Percentiles rank a stretch among this genome's conserved stretches.
Conservation (phyloP, 108 stramenopile genomes). For the Seminavis robusta region DNA sequence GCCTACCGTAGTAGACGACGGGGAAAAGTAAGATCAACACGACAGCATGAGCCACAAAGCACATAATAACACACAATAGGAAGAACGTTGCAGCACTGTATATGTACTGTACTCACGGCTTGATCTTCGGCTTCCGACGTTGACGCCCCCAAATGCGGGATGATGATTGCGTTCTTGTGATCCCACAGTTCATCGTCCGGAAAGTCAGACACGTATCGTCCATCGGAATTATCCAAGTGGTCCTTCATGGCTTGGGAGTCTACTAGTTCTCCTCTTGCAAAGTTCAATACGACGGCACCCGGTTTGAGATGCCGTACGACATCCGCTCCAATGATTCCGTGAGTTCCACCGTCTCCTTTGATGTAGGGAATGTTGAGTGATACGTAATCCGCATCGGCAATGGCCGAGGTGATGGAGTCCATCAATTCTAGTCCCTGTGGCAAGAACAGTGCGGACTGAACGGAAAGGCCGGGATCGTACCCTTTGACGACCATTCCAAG, state of each 20-base stretch:
- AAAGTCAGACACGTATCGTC: conserved; percentile 63
- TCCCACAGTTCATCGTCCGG: conserved; percentile 54
- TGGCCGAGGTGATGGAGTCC: conserved; percentile 55
- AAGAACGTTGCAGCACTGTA: no score
- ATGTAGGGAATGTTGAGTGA: conserved; percentile 82
- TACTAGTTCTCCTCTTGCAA: conserved; percentile 87
- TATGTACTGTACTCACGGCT: conserved; percentile 35
- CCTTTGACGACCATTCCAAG: conserved; percentile 68
- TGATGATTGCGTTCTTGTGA: conserved; percentile 60
- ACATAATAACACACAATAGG: no score
- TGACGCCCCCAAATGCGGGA: conserved; percentile 82
- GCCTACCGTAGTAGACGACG: conserved; percentile 16
- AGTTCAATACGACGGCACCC: conserved; percentile 75
- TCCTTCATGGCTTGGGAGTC: conserved; percentile 71
- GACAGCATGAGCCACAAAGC: no score
- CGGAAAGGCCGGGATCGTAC: conserved; percentile 78
- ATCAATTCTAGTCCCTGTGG: conserved; percentile 48
- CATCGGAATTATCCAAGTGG: conserved; percentile 54
- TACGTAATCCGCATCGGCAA: conserved; percentile 73
- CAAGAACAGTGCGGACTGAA: conserved; percentile 57
- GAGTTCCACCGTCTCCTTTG: conserved; percentile 65
- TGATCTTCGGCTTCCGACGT: conserved; percentile 78
- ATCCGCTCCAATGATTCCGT: conserved; percentile 59
- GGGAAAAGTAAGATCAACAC: no score
- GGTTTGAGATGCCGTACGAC: conserved; percentile 55